A percentile compares a stretch with the other conserved stretches of the same genome.
These are phyloP conservation scores for Laetiporus sulphureus DNA, from an alignment of 1,284 basidiomycete genomes.

Conservation along the genomic window DNA sequence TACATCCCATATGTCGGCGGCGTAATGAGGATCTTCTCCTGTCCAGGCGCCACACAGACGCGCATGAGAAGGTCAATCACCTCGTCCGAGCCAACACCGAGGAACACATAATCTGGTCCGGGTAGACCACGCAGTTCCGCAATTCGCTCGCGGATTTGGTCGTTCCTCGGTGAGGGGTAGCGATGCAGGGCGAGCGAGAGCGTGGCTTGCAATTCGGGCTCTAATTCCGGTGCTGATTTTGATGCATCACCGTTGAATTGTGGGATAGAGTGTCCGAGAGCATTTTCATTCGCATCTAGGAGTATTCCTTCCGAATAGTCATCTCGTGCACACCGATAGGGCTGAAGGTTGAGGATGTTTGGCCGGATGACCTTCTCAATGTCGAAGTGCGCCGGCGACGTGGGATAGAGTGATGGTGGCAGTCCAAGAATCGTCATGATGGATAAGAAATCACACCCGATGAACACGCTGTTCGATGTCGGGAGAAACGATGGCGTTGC, in stretches of 20 bases:
- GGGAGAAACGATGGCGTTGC: no score
- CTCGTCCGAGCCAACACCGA: conserved; percentile 97
- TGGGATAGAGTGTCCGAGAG: conserved; percentile 83
- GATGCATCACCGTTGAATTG: conserved; percentile 12
- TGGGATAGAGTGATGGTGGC: conserved; percentile 32
- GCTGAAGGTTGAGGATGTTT: conserved; percentile 89
- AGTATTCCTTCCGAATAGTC: conserved; percentile 92
- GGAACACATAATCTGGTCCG: conserved; percentile 71
- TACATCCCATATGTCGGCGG: conserved; percentile 99
- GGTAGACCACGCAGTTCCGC: conserved; percentile 67
- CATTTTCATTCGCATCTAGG: conserved; percentile 98
- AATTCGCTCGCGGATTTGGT: conserved; percentile 74
- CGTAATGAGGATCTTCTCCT: conserved; percentile 79
- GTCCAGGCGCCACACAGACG: conserved; percentile 77
- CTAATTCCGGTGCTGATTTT: conserved; percentile 21
- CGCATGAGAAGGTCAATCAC: conserved; percentile 94
- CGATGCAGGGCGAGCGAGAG: conserved; percentile 64
- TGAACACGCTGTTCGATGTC: no score
- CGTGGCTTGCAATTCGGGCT: conserved; percentile 27
- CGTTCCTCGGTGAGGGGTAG: conserved; percentile 84
- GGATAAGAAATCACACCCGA: no score
- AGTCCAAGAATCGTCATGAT: conserved; percentile 44
- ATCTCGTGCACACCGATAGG: conserved; percentile 95
- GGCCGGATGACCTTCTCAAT: conserved; percentile 84
- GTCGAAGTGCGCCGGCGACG: conserved; percentile 71